Base-by-base conservation (phyloP, 139 green algal genomes). In the Volvox reticuliferus region DNA sequence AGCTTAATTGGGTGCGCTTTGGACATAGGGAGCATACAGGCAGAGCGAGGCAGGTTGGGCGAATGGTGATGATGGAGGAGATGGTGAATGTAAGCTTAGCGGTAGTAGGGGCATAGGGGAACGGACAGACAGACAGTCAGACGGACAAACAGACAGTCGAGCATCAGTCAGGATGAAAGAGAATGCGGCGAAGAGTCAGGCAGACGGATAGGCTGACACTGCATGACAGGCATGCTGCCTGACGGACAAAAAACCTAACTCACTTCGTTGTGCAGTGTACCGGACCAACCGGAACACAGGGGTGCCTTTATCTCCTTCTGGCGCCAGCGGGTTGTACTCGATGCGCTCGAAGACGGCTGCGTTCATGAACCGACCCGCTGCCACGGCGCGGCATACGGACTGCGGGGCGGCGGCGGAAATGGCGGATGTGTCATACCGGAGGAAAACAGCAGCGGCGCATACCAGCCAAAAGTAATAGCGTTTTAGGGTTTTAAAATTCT, bases 241-340 rank as follows among this genome's bases (percentile, higher is more conserved):
- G n/a, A n/a, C n/a, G n/a, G n/a, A n/a, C n/a, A n/a, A 19, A 69
- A 69, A 69, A 19, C 62, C 62, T 69, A 26, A 36, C 69, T 83
- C n/a, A 79, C 71, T 77, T 16, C 62, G 37, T 12, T 81, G 85
- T 37, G 69, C 21, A 24, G 86, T 81, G 89, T 81, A 76, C 18
- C 94, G 93, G 33, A 97, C 80, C 32, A 97, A 94, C 32, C 93
- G 80, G 92, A 97, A 98, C 55, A 95, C 68, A 84, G 96, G 86
- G 0, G 86, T 93, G 12, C 95, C 95, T 20, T 79, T 79, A 73
- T 94, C 86, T 21, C 61, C 80, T n/a, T 93, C 91, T 20, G 91
- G 68, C 3, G 75, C 36, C 33, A 93, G 79, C 0, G 89, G 93
- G 75, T 96, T 90, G 88, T 96, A 92, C 75, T 97, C 92, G 0